phyloP scores from a whole-genome alignment of 2,329 filamentous ascomycete species.

The Leptographium wingfieldii region DNA sequence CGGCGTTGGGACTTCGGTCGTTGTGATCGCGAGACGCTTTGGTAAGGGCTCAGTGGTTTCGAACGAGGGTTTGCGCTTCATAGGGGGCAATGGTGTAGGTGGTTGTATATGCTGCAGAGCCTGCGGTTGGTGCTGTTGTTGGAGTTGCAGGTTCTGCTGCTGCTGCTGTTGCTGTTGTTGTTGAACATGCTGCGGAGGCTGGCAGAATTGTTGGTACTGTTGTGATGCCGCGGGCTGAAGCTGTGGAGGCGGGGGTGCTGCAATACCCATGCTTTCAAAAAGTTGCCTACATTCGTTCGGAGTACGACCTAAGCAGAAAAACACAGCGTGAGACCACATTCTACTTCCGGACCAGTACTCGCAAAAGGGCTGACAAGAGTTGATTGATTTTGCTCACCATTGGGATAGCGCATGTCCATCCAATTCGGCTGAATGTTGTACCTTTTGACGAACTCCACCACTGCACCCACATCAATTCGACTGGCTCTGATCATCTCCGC shows the following conservation, averaged over 20 bases:
- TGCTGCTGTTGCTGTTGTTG: neutral
- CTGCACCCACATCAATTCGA: conserved; percentile 30
- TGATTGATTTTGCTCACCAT: conserved; percentile 14
- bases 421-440: conserved; percentile 20
- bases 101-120: conserved; percentile 14
- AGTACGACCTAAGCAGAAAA: conserved; percentile 18
- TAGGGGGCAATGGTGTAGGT: neutral
- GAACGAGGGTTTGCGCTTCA: conserved; percentile 20
- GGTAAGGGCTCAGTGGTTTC: conserved; percentile 19
- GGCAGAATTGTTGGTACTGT: neutral
- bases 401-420: conserved; percentile 22
- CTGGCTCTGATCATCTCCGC: conserved; percentile 47
- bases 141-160: neutral
- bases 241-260: conserved; percentile 4
- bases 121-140: conserved; percentile 9
- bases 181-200: neutral
- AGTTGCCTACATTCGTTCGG: conserved; percentile 22
- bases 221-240: conserved; percentile 9
- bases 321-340: conserved; percentile 4
- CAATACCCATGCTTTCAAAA: conserved; percentile 17
- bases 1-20: conserved; percentile 6
- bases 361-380: neutral
- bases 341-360: neutral
- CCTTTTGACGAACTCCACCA: conserved; percentile 34
- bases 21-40: conserved; percentile 18